phyloP scores from a whole-genome alignment of 768 basidiomycete genomes.

The Tulasnella sp. region DNA sequence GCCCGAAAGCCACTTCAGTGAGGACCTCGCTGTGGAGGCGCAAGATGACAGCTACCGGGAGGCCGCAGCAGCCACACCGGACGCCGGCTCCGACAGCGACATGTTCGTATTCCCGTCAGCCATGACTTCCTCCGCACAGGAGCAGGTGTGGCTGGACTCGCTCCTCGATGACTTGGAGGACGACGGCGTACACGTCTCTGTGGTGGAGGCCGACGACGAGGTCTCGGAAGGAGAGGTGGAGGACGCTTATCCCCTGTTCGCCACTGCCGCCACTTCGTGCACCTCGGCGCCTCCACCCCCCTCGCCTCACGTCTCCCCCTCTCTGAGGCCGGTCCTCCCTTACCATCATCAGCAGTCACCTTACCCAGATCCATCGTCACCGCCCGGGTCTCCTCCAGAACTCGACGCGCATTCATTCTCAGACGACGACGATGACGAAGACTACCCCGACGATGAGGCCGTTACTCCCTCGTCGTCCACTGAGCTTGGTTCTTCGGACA shows the following conservation, averaged over 20 bases:
- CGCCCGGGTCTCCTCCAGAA: conserved; percentile 24
- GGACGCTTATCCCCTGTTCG: background rate
- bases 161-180: conserved; percentile 70
- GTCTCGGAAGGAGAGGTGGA: background rate
- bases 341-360: background rate
- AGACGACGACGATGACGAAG: conserved; percentile 25
- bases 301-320: conserved; percentile 13
- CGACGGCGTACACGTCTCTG: conserved; percentile 59
- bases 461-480: conserved; percentile 18
- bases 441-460: conserved; percentile 19
- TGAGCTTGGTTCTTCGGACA: conserved; percentile 18
- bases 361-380: background rate
- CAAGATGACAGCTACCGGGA: conserved; percentile 47
- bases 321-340: conserved; percentile 6
- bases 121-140: conserved; percentile 47
- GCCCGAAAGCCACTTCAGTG: conserved; percentile 49
- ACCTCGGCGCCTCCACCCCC: conserved; percentile 4
- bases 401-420: conserved; percentile 20
- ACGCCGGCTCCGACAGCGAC: conserved; percentile 78
- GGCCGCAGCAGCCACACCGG: conserved; percentile 37
- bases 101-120: conserved; percentile 44
- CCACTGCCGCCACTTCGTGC: conserved; percentile 3
- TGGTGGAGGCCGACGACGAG: conserved; percentile 24
- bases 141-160: conserved; percentile 80
- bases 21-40: conserved; percentile 42